Evolutionary conservation across 2,329 filamentous ascomycete species (phyloP).

Genomic region (Verticillium longisporum): DNA sequence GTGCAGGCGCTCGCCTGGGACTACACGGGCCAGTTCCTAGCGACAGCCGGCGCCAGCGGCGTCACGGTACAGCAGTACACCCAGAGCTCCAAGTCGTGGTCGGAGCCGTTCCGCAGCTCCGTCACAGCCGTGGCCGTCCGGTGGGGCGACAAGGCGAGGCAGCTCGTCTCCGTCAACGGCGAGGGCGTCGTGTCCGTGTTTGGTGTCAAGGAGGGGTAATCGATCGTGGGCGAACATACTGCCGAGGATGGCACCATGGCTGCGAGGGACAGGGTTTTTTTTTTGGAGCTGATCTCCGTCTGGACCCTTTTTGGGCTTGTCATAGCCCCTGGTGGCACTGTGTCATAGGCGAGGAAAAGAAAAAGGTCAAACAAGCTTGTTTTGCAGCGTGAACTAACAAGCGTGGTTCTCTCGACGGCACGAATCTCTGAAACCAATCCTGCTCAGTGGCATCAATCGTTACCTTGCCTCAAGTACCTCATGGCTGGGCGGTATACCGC

Average conservation of each 20-base stretch:
- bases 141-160: slow-evolving; percentile 73
- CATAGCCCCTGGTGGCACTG: neutral
- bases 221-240: too few species aligned
- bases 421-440: too few species aligned
- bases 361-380: neutral
- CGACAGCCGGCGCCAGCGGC: slow-evolving; percentile 71
- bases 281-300: neutral
- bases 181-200: slow-evolving; percentile 73
- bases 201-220: slow-evolving; percentile 39
- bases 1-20: slow-evolving; percentile 80
- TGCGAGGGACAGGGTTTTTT: neutral
- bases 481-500: too few species aligned
- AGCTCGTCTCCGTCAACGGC: slow-evolving; percentile 65
- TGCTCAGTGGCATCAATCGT: too few species aligned
- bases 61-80: slow-evolving; percentile 84
- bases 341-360: neutral
- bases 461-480: too few species aligned
- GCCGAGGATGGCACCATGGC: too few species aligned
- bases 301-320: neutral
- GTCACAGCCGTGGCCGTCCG: slow-evolving; percentile 64
- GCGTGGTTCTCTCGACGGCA: too few species aligned
- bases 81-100: slow-evolving; percentile 84
- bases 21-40: slow-evolving; percentile 89
- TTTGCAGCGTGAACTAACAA: neutral
- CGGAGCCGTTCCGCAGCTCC: slow-evolving; percentile 72